These are phyloP conservation scores for Discostella pseudostelligera DNA, from an alignment of 108 stramenopile genomes.

Conservation along the genomic window DNA sequence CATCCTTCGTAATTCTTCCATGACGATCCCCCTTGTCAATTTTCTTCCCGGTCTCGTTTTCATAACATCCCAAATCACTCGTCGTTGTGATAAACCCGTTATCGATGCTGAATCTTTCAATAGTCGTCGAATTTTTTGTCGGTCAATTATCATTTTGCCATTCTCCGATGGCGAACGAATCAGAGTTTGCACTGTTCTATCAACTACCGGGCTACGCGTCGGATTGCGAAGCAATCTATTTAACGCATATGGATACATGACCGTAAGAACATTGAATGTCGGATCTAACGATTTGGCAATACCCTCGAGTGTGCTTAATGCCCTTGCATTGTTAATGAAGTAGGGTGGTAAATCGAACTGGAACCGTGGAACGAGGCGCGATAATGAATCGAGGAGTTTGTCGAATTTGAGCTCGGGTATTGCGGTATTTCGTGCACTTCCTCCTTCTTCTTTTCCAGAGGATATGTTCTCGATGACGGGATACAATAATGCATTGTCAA, in stretches of 20 bases:
- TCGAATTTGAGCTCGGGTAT: slow-evolving; percentile 75
- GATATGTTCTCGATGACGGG: slow-evolving; percentile 17
- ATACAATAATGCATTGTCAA: slow-evolving; percentile 53
- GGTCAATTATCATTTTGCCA: slow-evolving; percentile 44
- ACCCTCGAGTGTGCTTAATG: slow-evolving; percentile 67
- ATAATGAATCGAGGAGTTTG: slow-evolving; percentile 60
- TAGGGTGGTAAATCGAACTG: slow-evolving; percentile 76
- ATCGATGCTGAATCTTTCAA: slow-evolving; percentile 56
- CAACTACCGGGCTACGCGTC: slow-evolving; percentile 55
- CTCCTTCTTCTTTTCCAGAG: not conserved
- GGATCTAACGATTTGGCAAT: slow-evolving; percentile 72
- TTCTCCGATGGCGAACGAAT: slow-evolving; percentile 30
- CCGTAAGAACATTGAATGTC: slow-evolving; percentile 63
- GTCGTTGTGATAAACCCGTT: slow-evolving; percentile 51
- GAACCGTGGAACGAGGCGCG: slow-evolving; percentile 70
- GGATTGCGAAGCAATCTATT: slow-evolving; percentile 61
- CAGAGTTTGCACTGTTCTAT: slow-evolving; percentile 51
- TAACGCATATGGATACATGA: slow-evolving; percentile 71
- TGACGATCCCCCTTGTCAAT: slow-evolving; percentile 30
- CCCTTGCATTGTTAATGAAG: slow-evolving; percentile 76
- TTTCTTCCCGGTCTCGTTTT: slow-evolving; percentile 48
- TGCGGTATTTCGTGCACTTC: slow-evolving; percentile 17
- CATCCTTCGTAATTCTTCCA: slow-evolving; percentile 27
- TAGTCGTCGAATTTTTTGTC: slow-evolving; percentile 43
- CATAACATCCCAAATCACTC: slow-evolving; percentile 62